phyloP scores from a whole-genome alignment of 306 rosid species.

The Urtica urens region DNA sequence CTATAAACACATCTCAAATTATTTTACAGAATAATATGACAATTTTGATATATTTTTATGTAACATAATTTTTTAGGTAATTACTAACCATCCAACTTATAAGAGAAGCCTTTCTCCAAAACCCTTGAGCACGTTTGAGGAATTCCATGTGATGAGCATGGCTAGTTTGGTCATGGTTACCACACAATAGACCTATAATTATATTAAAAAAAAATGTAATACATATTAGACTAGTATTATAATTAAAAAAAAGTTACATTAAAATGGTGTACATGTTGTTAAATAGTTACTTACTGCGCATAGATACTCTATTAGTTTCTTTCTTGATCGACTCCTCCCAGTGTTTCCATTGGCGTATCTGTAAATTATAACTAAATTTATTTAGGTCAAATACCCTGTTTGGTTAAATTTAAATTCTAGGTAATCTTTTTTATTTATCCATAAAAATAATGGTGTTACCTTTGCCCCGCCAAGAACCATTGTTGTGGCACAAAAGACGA shows the following conservation, averaged over 20 bases:
- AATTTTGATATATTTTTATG: too few relatives aligned
- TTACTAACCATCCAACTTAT: constrained; percentile 60
- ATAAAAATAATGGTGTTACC: constrained; percentile 26
- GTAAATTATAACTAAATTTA: too few relatives aligned
- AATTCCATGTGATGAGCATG: constrained; percentile 17
- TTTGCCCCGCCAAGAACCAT: constrained; percentile 64
- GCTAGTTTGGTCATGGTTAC: too few relatives aligned
- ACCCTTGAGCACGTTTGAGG: constrained; percentile 38
- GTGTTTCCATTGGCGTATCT: constrained; percentile 59
- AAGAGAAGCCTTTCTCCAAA: constrained; percentile 62
- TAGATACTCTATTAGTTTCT: neutral
- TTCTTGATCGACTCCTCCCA: constrained; percentile 48
- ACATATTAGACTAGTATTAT: too few relatives aligned
- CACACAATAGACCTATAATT: neutral
- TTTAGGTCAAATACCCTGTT: constrained; percentile 8
- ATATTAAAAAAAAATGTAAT: too few relatives aligned
- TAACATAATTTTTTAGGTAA: neutral
- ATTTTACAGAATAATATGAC: neutral
- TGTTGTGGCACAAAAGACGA: constrained; percentile 58
- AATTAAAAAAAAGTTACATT: too few relatives aligned
- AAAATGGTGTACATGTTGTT: too few relatives aligned
- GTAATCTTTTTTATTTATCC: neutral
- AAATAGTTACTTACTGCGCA: too few relatives aligned
- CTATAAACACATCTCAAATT: constrained; percentile 29
- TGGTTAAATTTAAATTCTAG: constrained; percentile 4